These are phyloP conservation scores for Paracoccidioides lutzii DNA, from an alignment of 2,329 filamentous ascomycete species.

Conservation along the genomic window DNA sequence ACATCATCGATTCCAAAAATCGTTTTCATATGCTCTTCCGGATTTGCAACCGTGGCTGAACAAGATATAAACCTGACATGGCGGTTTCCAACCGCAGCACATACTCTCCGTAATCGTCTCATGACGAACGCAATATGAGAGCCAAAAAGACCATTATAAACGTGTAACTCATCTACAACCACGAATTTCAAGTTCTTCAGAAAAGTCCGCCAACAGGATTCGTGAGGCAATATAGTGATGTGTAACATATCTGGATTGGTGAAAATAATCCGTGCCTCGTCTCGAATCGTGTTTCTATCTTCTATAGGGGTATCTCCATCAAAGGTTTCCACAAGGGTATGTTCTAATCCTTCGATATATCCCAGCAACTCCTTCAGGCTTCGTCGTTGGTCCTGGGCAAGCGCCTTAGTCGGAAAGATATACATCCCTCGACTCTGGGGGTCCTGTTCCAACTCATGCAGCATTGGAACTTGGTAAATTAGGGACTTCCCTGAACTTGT, in stretches of 20 bases:
- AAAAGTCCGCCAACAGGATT: constrained; percentile 77
- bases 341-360: constrained; percentile 65
- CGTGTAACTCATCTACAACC: constrained; percentile 83
- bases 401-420: constrained; percentile 92
- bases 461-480: constrained; percentile 91
- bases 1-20: constrained; percentile 85
- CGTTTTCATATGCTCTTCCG: constrained; percentile 76
- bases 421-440: constrained; percentile 75
- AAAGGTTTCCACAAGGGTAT: constrained; percentile 76
- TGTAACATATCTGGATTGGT: constrained; percentile 98
- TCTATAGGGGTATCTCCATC: constrained; percentile 86
- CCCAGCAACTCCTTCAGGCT: constrained; percentile 74
- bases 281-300: constrained; percentile 65
- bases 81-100: constrained; percentile 76
- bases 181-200: constrained; percentile 83
- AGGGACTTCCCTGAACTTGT: constrained; percentile 94
- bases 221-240: constrained; percentile 81
- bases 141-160: constrained; percentile 90
- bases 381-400: constrained; percentile 85
- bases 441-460: constrained; percentile 74
- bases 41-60: constrained; percentile 91
- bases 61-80: constrained; percentile 86
- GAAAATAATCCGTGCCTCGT: constrained; percentile 85
- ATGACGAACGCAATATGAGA: constrained; percentile 92
- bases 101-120: constrained; percentile 74